Evolutionary conservation across 2,329 filamentous ascomycete genomes (phyloP).

Genomic region (Ambrosiella xylebori): DNA sequence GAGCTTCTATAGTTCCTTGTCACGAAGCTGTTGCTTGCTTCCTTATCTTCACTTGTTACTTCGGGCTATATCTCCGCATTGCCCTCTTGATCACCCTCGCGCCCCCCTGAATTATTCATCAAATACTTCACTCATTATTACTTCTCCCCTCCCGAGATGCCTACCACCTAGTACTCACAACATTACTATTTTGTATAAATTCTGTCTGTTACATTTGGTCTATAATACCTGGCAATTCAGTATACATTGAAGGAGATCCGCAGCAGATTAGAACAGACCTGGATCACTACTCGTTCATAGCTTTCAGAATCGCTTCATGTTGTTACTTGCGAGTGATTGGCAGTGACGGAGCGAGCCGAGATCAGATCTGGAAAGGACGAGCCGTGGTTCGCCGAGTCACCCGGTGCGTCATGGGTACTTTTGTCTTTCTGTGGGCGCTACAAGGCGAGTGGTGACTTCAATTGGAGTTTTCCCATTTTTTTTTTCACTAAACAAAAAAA

Average conservation of each 20-base stretch:
- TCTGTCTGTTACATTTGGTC: not conserved
- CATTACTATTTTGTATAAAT: not conserved
- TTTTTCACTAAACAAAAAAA: not conserved
- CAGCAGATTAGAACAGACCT: not conserved
- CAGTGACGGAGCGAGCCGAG: not conserved
- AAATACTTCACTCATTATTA: not conserved
- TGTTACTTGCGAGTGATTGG: not conserved
- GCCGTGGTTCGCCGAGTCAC: not conserved
- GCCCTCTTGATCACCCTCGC: not conserved
- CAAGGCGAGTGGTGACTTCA: not conserved
- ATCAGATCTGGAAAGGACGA: not conserved
- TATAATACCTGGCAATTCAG: not conserved
- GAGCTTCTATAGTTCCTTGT: not conserved
- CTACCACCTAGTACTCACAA: not conserved
- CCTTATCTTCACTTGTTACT: not conserved
- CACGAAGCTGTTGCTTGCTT: constrained; percentile 2
- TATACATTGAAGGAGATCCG: not conserved
- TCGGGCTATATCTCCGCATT: not conserved
- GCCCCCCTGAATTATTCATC: not conserved
- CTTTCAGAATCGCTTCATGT: not conserved
- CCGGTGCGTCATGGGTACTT: not conserved
- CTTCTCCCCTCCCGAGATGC: not conserved
- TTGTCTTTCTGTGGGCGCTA: not conserved
- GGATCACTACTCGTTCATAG: not conserved
- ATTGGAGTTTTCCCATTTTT: not conserved